Evolutionary conservation across 2,329 filamentous ascomycete species (phyloP), one percentile per base, ranked within the genome.

Genomic region (Pseudocercospora fijiensis): DNA sequence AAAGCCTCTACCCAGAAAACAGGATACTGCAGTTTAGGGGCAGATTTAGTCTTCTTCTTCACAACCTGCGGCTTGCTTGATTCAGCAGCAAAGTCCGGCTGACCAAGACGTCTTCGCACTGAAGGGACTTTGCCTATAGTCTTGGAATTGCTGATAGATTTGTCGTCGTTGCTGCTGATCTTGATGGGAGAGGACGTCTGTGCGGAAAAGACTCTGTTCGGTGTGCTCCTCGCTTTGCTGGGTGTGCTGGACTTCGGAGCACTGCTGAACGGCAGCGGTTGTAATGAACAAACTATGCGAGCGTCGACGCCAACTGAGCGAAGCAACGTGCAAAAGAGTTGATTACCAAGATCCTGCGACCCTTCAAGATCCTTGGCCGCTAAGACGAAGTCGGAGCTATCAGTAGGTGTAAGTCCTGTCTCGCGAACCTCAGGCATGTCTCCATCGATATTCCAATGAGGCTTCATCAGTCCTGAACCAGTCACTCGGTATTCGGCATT

Each of bases 1-100:
- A 96, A 90, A 3, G 91, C 88, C 78, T 99, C 95, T 0, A 97
- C 89, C 95, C 95, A 99, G 74, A 92, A 98, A 2, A 98, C 84
- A 0, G 95, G 95, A 71, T 89, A 91, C 0, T 85, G 77, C 0
- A 92, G 93, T 72, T 94, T 91, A 24, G 83, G 83, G 10, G 89
- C 84, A 13, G 74, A 78, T 20, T 77, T 77, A 33, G 75, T 74
- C 24, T 78, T 76, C 71, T 75, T 63, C 52, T 58, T 65, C 4
- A 67, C 62, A n/a, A 65, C 20, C n/a, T 58, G 43, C 11, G 66
- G 24, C 1, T 28, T 33, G 16, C 59, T 43, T 49, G 65, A 13
- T 52, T 62, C 60, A 8, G 47, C 30, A 24, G 64, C 62, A 47
- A 76, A 72, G 22, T 62, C 62, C 2, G 75, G 72, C 52, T 76